Evolutionary conservation across 2,329 filamentous ascomycete species (phyloP).

Genomic region (Phyllosticta capitalensis): DNA sequence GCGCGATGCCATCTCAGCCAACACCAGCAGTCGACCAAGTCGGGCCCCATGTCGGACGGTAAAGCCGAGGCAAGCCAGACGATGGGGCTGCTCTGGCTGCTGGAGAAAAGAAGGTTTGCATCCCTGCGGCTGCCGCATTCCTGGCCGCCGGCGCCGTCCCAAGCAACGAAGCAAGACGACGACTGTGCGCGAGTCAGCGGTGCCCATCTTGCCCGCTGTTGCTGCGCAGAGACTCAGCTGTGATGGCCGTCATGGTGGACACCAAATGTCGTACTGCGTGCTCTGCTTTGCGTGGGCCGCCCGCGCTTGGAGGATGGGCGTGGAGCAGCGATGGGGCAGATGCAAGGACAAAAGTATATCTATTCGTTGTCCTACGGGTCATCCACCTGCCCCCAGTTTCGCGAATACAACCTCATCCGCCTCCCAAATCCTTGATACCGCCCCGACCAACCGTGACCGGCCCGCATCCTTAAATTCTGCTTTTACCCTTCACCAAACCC

Average conservation of each 20-base stretch:
- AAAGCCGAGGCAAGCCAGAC: constrained; percentile 10
- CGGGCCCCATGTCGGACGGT: not conserved
- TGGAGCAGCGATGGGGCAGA: constrained; percentile 5
- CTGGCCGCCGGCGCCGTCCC: not conserved
- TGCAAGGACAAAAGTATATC: constrained; percentile 11
- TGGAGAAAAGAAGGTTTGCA: constrained; percentile 8
- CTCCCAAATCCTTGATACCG: constrained; percentile 1
- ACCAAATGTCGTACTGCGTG: constrained; percentile 6
- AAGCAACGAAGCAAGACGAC: constrained; percentile 7
- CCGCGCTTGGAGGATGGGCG: constrained; percentile 2
- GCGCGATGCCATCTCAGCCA: constrained; percentile 2
- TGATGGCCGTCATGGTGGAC: not conserved
- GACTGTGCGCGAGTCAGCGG: constrained; percentile 6
- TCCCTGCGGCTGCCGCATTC: constrained; percentile 2
- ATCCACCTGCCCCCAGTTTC: constrained; percentile 5
- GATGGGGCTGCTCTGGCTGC: not conserved
- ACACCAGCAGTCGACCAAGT: not conserved
- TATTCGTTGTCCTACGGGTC: constrained; percentile 8
- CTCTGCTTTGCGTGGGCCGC: constrained; percentile 5
- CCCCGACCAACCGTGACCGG: constrained; percentile 1
- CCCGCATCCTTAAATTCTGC: not conserved
- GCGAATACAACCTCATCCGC: not conserved
- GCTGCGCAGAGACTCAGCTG: not conserved
- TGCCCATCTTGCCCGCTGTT: not conserved
- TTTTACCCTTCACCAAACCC: not conserved